phyloP scores from a whole-genome alignment of 257 asterid genomes.

The Salvia splendens region DNA sequence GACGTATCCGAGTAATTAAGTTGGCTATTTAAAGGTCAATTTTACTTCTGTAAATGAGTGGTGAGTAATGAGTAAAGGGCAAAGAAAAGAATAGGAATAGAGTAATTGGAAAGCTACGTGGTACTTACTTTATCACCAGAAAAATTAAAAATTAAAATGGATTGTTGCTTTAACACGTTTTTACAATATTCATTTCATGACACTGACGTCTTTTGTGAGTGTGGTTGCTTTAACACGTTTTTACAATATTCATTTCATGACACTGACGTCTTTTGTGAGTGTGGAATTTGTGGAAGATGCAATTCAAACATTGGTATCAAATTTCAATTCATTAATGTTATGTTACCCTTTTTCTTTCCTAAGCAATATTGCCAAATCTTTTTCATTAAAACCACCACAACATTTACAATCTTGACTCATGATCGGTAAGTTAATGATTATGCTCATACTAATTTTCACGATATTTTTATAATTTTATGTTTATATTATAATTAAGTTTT shows the following conservation, averaged over 20 bases:
- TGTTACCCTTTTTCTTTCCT: neutral
- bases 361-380: neutral
- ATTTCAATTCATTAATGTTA: neutral
- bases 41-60: neutral
- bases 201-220: constrained; percentile 7
- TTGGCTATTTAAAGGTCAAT: constrained; percentile 14
- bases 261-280: constrained; percentile 7
- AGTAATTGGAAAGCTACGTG: constrained; percentile 40
- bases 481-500: no score
- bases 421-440: no score
- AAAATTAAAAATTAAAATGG: neutral
- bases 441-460: no score
- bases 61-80: constrained; percentile 18
- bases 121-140: constrained; percentile 36
- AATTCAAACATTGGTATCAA: neutral
- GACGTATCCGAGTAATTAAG: neutral
- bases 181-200: constrained; percentile 25
- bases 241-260: constrained; percentile 23
- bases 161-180: constrained; percentile 36
- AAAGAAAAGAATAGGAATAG: constrained; percentile 14
- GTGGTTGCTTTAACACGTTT: constrained; percentile 39
- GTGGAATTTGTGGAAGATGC: constrained; percentile 1
- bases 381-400: neutral
- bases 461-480: no score
- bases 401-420: neutral